These are phyloP conservation scores for Plasmodium reichenowi DNA, from an alignment of 169 alveolate species.

Conservation along the genomic window DNA sequence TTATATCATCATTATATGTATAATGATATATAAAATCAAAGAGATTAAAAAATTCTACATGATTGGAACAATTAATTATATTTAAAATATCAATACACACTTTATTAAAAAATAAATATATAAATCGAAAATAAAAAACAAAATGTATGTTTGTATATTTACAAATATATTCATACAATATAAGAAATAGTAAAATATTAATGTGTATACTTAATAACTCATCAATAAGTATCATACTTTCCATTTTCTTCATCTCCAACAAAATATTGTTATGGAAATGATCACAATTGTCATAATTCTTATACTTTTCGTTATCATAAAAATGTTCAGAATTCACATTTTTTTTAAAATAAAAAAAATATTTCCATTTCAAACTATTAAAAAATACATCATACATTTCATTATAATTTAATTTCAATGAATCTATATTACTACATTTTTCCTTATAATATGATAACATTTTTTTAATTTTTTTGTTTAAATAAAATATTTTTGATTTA, in stretches of 20 bases:
- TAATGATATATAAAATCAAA: constrained; percentile 15
- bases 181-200: constrained; percentile 46
- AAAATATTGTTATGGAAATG: not conserved
- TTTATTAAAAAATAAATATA: constrained; percentile 46
- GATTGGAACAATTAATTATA: constrained; percentile 27
- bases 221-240: constrained; percentile 25
- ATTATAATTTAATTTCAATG: constrained; percentile 35
- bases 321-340: not conserved
- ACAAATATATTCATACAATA: constrained; percentile 61
- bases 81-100: constrained; percentile 51
- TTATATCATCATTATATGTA: not conserved
- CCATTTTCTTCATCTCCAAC: not conserved
- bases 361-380: constrained; percentile 26
- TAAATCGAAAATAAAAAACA: constrained; percentile 36
- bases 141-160: constrained; percentile 55
- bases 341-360: constrained; percentile 21
- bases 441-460: constrained; percentile 21
- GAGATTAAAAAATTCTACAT: constrained; percentile 55
- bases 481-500: constrained; percentile 55
- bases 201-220: constrained; percentile 51
- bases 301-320: constrained; percentile 1
- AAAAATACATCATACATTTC: constrained; percentile 25
- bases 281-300: not conserved
- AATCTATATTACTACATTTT: constrained; percentile 24
- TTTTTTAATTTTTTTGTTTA: constrained; percentile 72